These are phyloP conservation scores for Beauveria scarabaeidicola DNA, from an alignment of 2,329 filamentous ascomycete species.

Conservation along the genomic window DNA sequence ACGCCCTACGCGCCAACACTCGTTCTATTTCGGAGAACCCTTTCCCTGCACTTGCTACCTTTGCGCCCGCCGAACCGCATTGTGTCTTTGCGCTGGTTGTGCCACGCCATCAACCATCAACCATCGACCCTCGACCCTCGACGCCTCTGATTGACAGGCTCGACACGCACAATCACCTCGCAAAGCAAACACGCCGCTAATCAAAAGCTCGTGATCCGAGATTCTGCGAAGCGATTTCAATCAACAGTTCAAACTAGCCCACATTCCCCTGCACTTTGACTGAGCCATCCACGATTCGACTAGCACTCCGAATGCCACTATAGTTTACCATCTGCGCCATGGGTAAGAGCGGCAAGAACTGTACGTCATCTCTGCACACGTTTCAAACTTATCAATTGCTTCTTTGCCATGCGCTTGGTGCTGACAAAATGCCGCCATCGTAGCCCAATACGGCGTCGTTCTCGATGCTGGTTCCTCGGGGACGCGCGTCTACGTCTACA, in stretches of 20 bases:
- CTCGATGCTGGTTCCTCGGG: conserved; percentile 97
- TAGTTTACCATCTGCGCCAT: neutral
- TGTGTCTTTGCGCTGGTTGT: conserved; percentile 3
- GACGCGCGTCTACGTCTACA: conserved; percentile 88
- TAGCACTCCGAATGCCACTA: neutral
- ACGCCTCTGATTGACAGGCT: neutral
- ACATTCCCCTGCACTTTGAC: neutral
- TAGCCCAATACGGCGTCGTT: conserved; percentile 79
- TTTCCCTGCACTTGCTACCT: neutral
- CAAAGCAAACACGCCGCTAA: neutral
- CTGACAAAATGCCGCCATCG: neutral
- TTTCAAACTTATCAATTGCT: neutral
- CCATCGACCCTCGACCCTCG: neutral
- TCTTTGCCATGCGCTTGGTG: neutral
- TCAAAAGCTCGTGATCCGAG: neutral
- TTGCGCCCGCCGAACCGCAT: neutral
- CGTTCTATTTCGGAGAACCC: conserved; percentile 9
- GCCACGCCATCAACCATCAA: neutral
- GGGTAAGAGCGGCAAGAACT: conserved; percentile 22
- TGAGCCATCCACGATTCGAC: neutral
- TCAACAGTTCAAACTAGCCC: neutral
- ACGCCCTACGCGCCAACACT: conserved; percentile 12
- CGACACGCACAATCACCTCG: neutral
- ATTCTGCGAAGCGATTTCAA: no score
- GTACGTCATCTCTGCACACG: conserved; percentile 16